Evolutionary conservation across 148 eudicot genomes (phyloP).

Genomic region (Vaccinium macrocarpon): DNA sequence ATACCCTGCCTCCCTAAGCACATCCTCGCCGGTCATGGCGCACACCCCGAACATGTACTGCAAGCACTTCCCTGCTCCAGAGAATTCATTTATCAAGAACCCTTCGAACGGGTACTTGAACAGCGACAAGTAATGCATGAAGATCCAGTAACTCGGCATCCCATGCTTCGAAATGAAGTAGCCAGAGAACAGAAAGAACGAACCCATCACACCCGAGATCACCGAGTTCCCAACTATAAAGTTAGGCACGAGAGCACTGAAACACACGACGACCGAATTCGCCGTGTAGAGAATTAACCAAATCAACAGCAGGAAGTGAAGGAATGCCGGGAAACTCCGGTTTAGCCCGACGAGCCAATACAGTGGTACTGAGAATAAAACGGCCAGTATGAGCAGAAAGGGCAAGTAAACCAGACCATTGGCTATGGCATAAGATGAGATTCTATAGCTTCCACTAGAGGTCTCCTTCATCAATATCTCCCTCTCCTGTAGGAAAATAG

Average conservation of each 20-base stretch:
- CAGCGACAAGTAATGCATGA: conserved; percentile 86
- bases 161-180: conserved; percentile 83
- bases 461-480: conserved; percentile 94
- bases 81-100: conserved; percentile 85
- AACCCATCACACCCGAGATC: conserved; percentile 88
- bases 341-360: conserved; percentile 88
- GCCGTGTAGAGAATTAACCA: conserved; percentile 97
- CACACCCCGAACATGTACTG: conserved; percentile 72
- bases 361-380: conserved; percentile 66
- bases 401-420: conserved; percentile 90
- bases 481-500: conserved; percentile 89
- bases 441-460: conserved; percentile 79
- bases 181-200: conserved; percentile 89
- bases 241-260: conserved; percentile 88
- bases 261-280: conserved; percentile 90
- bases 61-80: conserved; percentile 58
- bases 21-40: conserved; percentile 62
- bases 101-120: conserved; percentile 98
- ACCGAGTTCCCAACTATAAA: conserved; percentile 93
- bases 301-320: conserved; percentile 67
- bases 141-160: conserved; percentile 83
- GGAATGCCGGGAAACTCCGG: conserved; percentile 51
- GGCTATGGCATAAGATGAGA: conserved; percentile 89
- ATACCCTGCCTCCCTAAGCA: conserved; percentile 76
- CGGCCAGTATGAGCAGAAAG: conserved; percentile 63